Percentiles rank a stretch among this genome's conserved stretches.
Evolutionary conservation across 108 stramenopile species (phyloP).

Genomic region (Stephanodiscus minutulus): DNA sequence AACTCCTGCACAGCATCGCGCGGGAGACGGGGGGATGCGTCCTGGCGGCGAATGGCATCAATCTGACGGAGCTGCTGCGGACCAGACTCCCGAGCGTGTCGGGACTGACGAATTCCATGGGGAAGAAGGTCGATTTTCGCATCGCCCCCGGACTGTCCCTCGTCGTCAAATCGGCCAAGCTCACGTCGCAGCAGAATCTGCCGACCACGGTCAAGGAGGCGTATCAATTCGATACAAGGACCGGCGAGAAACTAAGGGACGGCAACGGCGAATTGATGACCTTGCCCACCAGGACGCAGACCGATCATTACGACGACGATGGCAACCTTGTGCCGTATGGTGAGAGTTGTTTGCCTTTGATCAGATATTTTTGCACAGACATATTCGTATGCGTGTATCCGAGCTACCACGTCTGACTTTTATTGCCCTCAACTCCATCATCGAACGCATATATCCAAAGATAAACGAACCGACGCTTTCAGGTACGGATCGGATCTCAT

Average conservation of each 20-base stretch:
- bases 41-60: constrained; percentile 52
- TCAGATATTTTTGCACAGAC: background rate
- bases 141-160: constrained; percentile 70
- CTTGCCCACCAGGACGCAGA: constrained; percentile 38
- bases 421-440: background rate
- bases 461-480: constrained; percentile 55
- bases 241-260: constrained; percentile 40
- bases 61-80: constrained; percentile 59
- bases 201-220: constrained; percentile 54
- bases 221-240: constrained; percentile 46
- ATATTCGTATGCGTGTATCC: background rate
- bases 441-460: background rate
- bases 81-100: background rate
- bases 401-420: background rate
- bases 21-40: constrained; percentile 78
- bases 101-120: constrained; percentile 36
- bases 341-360: background rate
- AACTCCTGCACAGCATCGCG: constrained; percentile 64
- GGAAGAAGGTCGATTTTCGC: constrained; percentile 61
- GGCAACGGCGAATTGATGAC: constrained; percentile 55
- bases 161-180: constrained; percentile 48
- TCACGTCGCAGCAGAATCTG: constrained; percentile 41
- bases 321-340: constrained; percentile 41
- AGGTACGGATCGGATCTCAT: constrained; percentile 76
- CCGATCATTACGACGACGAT: constrained; percentile 50